phyloP scores from a whole-genome alignment of 148 eudicot genomes.

The Polygonum maritimum region DNA sequence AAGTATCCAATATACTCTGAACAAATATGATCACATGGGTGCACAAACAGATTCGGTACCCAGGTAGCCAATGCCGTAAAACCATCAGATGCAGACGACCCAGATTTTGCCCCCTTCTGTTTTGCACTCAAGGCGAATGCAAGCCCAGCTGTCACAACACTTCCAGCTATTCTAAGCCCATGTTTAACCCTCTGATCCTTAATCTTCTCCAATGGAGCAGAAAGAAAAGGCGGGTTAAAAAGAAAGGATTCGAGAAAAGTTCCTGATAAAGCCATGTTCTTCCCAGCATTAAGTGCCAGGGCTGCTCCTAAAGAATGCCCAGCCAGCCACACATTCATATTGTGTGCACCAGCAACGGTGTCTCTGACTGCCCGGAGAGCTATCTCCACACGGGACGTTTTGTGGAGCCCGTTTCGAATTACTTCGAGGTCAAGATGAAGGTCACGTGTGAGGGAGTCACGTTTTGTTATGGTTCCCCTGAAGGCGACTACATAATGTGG shows the following conservation, averaged over 20 bases:
- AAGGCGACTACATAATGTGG: slow-evolving; percentile 68
- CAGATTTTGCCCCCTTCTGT: slow-evolving; percentile 21
- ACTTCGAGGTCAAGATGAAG: slow-evolving; percentile 61
- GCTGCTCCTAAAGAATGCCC: slow-evolving; percentile 96
- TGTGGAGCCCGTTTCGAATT: slow-evolving; percentile 60
- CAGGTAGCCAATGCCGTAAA: slow-evolving; percentile 37
- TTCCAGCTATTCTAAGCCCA: slow-evolving; percentile 78
- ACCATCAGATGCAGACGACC: slow-evolving; percentile 18
- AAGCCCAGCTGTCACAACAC: slow-evolving; percentile 87
- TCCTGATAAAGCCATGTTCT: slow-evolving; percentile 63
- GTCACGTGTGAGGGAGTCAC: slow-evolving; percentile 62
- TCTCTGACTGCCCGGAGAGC: slow-evolving; percentile 67
- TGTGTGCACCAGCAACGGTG: slow-evolving; percentile 52
- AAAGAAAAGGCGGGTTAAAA: slow-evolving; percentile 80
- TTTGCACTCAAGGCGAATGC: slow-evolving; percentile 49
- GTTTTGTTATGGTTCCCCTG: slow-evolving; percentile 76
- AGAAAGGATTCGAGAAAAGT: slow-evolving; percentile 55
- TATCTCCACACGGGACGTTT: slow-evolving; percentile 55
- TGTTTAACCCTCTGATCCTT: slow-evolving; percentile 69
- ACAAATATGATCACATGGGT: slow-evolving; percentile 53
- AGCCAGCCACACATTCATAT: slow-evolving; percentile 49
- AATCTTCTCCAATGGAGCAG: slow-evolving; percentile 81
- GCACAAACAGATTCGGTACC: slow-evolving; percentile 44
- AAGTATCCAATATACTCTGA: slow-evolving; percentile 62
- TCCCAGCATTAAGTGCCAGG: slow-evolving; percentile 81